These are phyloP conservation scores for Daedaleopsis nitida DNA, from an alignment of 768 basidiomycete genomes.

Conservation along the genomic window DNA sequence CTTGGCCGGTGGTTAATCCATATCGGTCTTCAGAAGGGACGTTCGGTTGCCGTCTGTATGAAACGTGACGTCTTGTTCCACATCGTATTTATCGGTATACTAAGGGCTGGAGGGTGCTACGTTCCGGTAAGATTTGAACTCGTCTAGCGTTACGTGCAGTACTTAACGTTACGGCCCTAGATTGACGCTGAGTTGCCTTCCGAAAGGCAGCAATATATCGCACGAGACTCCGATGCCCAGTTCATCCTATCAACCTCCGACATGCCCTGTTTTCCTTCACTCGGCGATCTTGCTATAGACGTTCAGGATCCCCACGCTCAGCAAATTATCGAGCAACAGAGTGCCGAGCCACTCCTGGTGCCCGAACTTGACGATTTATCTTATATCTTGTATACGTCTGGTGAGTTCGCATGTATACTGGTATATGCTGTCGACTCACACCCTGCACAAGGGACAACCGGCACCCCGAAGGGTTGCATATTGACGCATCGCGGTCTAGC, in stretches of 20 bases:
- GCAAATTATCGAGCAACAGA: conserved; percentile 32
- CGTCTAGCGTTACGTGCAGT: conserved; percentile 16
- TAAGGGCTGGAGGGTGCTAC: conserved; percentile 53
- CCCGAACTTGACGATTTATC: conserved; percentile 38
- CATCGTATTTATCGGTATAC: conserved; percentile 43
- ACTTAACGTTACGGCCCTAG: conserved; percentile 27
- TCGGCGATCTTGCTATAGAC: conserved; percentile 26
- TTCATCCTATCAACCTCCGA: conserved; percentile 39
- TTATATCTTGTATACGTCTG: conserved; percentile 54
- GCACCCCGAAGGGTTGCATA: conserved; percentile 54
- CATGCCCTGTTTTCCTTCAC: conserved; percentile 29
- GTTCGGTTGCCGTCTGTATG: conserved; percentile 49
- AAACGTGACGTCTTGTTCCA: conserved; percentile 45
- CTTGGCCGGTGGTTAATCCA: conserved; percentile 44
- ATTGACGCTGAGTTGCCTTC: conserved; percentile 52
- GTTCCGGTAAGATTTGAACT: conserved; percentile 40
- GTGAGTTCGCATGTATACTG: conserved; percentile 25
- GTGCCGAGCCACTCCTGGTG: conserved; percentile 29
- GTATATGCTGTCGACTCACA: neutral
- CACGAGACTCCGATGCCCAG: conserved; percentile 41
- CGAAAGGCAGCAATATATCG: conserved; percentile 49
- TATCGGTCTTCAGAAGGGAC: conserved; percentile 38
- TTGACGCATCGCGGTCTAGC: conserved; percentile 38
- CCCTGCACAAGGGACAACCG: conserved; percentile 45
- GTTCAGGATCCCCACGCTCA: conserved; percentile 26